These are phyloP conservation scores for Teratosphaeria viscida DNA, from an alignment of 2,329 filamentous ascomycete species.

Conservation along the genomic window DNA sequence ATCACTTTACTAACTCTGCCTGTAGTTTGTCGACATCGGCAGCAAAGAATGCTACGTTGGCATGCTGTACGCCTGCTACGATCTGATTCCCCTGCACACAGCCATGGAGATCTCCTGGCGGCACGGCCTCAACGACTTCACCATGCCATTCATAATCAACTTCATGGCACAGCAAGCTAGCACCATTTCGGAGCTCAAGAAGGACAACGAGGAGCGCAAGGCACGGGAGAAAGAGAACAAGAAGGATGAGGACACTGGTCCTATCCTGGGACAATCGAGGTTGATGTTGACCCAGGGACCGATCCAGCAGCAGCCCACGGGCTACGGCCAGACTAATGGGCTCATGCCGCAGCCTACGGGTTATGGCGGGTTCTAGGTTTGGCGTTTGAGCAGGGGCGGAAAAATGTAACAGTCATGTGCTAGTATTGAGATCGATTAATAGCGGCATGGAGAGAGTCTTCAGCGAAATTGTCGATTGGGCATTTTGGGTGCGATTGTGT, in stretches of 20 bases:
- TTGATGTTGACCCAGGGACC: slow-evolving; percentile 95
- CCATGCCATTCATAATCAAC: slow-evolving; percentile 99
- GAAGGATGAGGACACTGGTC: slow-evolving; percentile 75
- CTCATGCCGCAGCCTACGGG: slow-evolving; percentile 75
- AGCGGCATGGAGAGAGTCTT: not conserved
- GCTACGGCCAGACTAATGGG: slow-evolving; percentile 73
- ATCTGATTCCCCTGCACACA: slow-evolving; percentile 84
- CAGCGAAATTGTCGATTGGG: not conserved
- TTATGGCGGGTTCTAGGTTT: slow-evolving; percentile 19
- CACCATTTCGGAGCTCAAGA: slow-evolving; percentile 74
- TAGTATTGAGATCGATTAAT: not conserved
- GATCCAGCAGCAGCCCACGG: slow-evolving; percentile 48
- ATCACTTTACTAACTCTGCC: not conserved
- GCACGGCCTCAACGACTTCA: slow-evolving; percentile 86
- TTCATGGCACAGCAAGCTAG: slow-evolving; percentile 83
- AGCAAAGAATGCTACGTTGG: slow-evolving; percentile 99
- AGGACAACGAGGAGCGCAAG: slow-evolving; percentile 93
- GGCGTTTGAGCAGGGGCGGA: not conserved
- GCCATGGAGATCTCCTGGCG: slow-evolving; percentile 97
- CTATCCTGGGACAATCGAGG: slow-evolving; percentile 77
- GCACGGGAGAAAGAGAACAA: slow-evolving; percentile 60
- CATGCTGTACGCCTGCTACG: slow-evolving; percentile 98
- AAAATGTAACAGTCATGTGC: not conserved
- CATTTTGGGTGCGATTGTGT: not conserved
- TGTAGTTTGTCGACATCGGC: slow-evolving; percentile 94